A percentile compares a stretch with the other conserved stretches of the same genome.
phyloP scores from a whole-genome alignment of 768 basidiomycete genomes.

The Suillus subaureus region DNA sequence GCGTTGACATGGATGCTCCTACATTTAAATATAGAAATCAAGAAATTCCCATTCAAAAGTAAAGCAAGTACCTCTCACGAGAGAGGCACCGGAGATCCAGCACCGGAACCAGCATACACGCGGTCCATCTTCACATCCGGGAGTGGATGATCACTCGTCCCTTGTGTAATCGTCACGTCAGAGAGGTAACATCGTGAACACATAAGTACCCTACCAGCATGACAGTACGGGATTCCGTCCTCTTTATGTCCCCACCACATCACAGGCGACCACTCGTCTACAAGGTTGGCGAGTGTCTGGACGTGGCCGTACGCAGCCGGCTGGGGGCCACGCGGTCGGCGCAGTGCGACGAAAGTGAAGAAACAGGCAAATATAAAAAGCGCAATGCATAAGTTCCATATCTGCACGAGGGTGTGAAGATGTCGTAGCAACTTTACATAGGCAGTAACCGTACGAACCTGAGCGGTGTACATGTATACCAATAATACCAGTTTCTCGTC shows the following conservation, averaged over 20 bases:
- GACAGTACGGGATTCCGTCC: conserved; percentile 6
- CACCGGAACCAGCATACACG: conserved; percentile 17
- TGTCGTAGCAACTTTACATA: background rate
- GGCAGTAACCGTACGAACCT: conserved; percentile 17
- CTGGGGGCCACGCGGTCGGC: conserved; percentile 25
- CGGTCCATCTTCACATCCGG: conserved; percentile 21
- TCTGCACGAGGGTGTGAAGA: conserved; percentile 13
- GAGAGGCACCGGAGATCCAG: background rate
- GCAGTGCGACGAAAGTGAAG: conserved; percentile 14
- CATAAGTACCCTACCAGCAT: conserved; percentile 20
- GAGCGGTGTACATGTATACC: conserved; percentile 31
- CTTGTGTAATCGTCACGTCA: no score
- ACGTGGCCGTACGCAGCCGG: conserved; percentile 36
- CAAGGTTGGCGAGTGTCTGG: conserved; percentile 35
- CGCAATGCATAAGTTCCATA: conserved; percentile 25
- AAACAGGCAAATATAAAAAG: conserved; percentile 24
- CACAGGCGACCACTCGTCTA: conserved; percentile 36
- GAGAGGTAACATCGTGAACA: background rate
- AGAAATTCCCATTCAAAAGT: no score
- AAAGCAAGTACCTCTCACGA: no score
- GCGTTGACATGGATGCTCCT: no score
- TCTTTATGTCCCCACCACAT: conserved; percentile 35
- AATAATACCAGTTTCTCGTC: background rate
- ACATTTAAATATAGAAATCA: no score
- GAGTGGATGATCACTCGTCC: conserved; percentile 17